Percentiles rank a stretch among this genome's conserved stretches.
phyloP scores from a whole-genome alignment of 352 stramenopile genomes.

The Pythium grandisporangium region DNA sequence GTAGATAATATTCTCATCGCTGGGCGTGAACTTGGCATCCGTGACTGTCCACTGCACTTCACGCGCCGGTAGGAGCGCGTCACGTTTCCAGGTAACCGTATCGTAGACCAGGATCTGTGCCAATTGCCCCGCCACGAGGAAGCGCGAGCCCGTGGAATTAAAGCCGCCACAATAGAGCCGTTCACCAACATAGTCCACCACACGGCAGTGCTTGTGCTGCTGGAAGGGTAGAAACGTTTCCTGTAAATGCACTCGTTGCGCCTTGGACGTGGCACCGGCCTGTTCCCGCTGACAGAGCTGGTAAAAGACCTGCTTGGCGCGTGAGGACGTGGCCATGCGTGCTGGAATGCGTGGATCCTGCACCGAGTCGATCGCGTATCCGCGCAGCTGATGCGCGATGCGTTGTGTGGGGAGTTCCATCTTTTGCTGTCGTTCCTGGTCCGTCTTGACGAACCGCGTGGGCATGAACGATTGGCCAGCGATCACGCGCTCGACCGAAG shows the following conservation, averaged over 20 bases:
- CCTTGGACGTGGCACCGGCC: conserved; percentile 44
- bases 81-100: conserved; percentile 54
- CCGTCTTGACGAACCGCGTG: conserved; percentile 49
- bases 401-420: conserved; percentile 33
- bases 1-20: conserved; percentile 67
- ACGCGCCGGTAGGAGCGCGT: conserved; percentile 37
- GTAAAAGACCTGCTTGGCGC: conserved; percentile 33
- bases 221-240: conserved; percentile 79
- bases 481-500: conserved; percentile 58
- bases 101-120: conserved; percentile 68
- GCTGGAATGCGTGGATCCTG: conserved; percentile 10
- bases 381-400: conserved; percentile 58
- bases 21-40: conserved; percentile 73
- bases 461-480: conserved; percentile 45
- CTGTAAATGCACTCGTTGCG: conserved; percentile 58
- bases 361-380: conserved; percentile 27
- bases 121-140: conserved; percentile 62
- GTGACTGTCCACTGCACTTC: conserved; percentile 79
- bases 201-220: conserved; percentile 63
- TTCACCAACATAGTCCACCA: conserved; percentile 59
- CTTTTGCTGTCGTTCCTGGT: conserved; percentile 47
- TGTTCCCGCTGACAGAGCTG: conserved; percentile 63
- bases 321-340: conserved; percentile 17
- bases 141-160: conserved; percentile 53
- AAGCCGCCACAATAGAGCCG: conserved; percentile 78